Conservation (phyloP, 2,329 filamentous ascomycete species). For the Diaporthe citri region DNA sequence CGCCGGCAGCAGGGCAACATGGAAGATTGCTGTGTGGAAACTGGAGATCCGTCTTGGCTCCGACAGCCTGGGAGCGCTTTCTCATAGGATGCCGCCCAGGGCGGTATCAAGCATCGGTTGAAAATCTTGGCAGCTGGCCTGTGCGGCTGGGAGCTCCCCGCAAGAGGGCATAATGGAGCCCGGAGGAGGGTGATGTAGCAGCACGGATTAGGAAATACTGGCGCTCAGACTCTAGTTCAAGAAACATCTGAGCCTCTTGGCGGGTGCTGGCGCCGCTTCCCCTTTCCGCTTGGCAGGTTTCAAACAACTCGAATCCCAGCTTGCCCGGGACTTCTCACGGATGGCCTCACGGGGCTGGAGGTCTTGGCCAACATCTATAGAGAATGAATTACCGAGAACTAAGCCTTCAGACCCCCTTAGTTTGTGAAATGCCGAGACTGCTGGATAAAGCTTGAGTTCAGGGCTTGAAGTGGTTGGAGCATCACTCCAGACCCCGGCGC, state of each 20-base stretch:
- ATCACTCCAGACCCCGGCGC: conserved; percentile 7
- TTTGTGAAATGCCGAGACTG: conserved; percentile 17
- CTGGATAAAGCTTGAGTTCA: conserved; percentile 13
- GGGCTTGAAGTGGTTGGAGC: conserved; percentile 24
- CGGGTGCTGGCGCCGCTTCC: conserved; percentile 13
- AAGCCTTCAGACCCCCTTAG: conserved; percentile 9
- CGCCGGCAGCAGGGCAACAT: not conserved
- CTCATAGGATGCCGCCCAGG: not conserved
- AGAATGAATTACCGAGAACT: conserved; percentile 20
- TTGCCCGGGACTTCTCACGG: not conserved
- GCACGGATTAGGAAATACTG: conserved; percentile 15
- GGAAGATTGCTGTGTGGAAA: not conserved
- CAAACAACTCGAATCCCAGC: conserved; percentile 12
- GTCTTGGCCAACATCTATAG: conserved; percentile 10
- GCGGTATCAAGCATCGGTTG: conserved; percentile 28
- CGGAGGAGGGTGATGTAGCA: not conserved
- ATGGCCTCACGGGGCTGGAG: conserved; percentile 15
- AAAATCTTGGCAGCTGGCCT: conserved; percentile 26
- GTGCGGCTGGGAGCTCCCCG: not conserved
- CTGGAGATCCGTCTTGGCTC: conserved; percentile 37
- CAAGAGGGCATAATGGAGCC: not conserved
- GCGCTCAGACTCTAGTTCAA: conserved; percentile 11
- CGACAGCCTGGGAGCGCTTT: conserved; percentile 26
- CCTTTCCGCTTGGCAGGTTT: conserved; percentile 28
- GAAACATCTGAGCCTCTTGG: conserved; percentile 30